A percentile compares a stretch with the other conserved stretches of the same genome.
phyloP scores from a whole-genome alignment of 2,329 filamentous ascomycete species.

The Tolypocladium nubicola region DNA sequence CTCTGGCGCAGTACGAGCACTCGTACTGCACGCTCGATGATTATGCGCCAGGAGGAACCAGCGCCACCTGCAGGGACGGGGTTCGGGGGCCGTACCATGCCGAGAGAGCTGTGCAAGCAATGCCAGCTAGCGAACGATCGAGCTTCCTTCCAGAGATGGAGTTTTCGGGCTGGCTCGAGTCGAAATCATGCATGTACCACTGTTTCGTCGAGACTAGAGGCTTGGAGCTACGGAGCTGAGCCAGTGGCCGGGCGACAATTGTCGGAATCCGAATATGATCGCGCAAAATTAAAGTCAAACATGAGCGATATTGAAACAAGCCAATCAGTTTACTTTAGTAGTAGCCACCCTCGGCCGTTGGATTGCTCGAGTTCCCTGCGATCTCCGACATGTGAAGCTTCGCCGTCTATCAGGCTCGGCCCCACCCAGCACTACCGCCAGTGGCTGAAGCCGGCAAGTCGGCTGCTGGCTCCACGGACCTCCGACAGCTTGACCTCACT shows the following conservation, averaged over 20 bases:
- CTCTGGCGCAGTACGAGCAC: not conserved
- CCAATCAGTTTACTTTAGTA: not conserved
- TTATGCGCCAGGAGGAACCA: not conserved
- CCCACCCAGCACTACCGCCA: not conserved
- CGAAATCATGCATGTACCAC: not conserved
- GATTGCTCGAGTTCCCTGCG: not conserved
- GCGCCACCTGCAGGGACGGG: not conserved
- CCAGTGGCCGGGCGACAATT: not conserved
- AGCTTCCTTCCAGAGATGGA: not conserved
- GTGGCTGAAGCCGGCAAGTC: not conserved
- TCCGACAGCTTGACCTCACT: not conserved
- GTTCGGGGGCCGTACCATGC: not conserved
- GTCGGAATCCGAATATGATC: not conserved
- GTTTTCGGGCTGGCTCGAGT: not conserved
- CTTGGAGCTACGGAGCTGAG: not conserved
- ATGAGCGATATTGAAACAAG: not conserved
- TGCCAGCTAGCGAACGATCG: not conserved
- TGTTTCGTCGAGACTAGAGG: not conserved
- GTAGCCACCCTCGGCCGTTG: not conserved
- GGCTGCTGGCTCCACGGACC: not conserved
- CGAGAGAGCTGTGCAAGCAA: not conserved
- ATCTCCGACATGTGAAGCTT: conserved; percentile 1
- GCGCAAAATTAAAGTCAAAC: not conserved
- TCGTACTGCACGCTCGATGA: not conserved
- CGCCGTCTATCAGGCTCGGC: not conserved